Base-by-base conservation (phyloP, 345 rosid species). In the Salix udensis region DNA sequence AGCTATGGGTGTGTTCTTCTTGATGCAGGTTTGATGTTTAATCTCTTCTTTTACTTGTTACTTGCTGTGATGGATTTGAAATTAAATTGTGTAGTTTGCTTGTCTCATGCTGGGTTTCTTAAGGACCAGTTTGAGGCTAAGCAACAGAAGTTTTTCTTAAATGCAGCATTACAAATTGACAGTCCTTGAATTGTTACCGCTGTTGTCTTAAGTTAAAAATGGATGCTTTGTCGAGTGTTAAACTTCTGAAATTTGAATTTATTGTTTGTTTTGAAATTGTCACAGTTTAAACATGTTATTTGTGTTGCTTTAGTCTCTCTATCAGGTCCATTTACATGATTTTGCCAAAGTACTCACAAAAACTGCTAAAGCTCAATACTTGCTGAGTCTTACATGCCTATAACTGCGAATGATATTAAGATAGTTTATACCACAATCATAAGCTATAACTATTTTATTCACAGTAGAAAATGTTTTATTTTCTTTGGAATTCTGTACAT, bases 1-100 rank as follows among this genome's bases (percentile, higher is more conserved):
- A 0, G 97, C 98, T 9, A 90, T 96, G 99, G 99, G 97, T 0
- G 94, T 94, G 61, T 96, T 96, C 89, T 94, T 96, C 83, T 81
- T 96, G 88, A 83, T 96, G 88, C 99, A 96, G 98, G 99, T 96
- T 77, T 61, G 28, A 44, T 40, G 9, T 55, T 75, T 7, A 13
- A 19, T 70, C 58, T 58, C 36, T 0, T 71, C 26, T 15, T 37
- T 13, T 6, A 50, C 13, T 31, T 15, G 1, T 61, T 2, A 9
- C 24, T 23, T 55, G 44, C 67, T 74, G 23, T 65, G 3, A 31
- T 28, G 4, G 24, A 18, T 50, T 10, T 34, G 23, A 34, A 58
- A n/a, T 37, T 28, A 31, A 46, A 36, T 34, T 26, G 19, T 61
- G 67, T 73, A 24, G 14, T 16, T 66, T 23, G 64, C 67, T 40